Evolutionary conservation across 129 eudicot genomes (phyloP), one percentile per base, ranked within the genome.

Genomic region (Lactuca saligna): DNA sequence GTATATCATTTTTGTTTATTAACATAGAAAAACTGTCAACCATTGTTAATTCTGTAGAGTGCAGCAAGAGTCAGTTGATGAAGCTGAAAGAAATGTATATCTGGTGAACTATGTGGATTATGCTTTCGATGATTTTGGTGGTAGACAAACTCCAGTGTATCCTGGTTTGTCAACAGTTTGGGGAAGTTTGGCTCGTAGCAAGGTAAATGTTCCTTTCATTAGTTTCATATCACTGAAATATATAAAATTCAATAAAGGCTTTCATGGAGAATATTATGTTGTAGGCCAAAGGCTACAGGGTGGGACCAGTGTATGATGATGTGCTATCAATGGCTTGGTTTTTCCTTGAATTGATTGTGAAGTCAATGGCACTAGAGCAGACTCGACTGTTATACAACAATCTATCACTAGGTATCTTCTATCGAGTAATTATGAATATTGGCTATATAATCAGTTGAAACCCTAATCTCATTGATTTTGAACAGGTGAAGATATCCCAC

Each of bases 111-210:
- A 87, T 82, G 99, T 94, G 70, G 99, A 94, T 74, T 88, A 83
- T 75, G 92, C 99, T 75, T 94, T 94, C 39, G 97, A 94, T 82
- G 99, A 94, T 82, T 94, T 94, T 82, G 97, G 96, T 61, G 97
- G 99, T n/a, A 88, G 97, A 70, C 99, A 89, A 57, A 86, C 95
- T 37, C 99, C 99, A 17, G 99, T 94, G 10, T 94, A 94, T 82
- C 95, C 99, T 76, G 99, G 99, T 78, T 84, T 94, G 75, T 87
- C 97, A 53, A 94, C 99, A 62, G 99, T 94, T 5, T 94, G 99
- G 99, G 99, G 99, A 66, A 94, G 99, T 78, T 81, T 94, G 80
- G 99, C 99, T 57, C 99, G 99, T 63, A 94, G 99, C 80, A 94
- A 94, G 99, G 99, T 94, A 80, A 74, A 31, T 39, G 16, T 14